phyloP scores from a whole-genome alignment of 2,329 filamentous ascomycete genomes.

The Alternaria rosae region DNA sequence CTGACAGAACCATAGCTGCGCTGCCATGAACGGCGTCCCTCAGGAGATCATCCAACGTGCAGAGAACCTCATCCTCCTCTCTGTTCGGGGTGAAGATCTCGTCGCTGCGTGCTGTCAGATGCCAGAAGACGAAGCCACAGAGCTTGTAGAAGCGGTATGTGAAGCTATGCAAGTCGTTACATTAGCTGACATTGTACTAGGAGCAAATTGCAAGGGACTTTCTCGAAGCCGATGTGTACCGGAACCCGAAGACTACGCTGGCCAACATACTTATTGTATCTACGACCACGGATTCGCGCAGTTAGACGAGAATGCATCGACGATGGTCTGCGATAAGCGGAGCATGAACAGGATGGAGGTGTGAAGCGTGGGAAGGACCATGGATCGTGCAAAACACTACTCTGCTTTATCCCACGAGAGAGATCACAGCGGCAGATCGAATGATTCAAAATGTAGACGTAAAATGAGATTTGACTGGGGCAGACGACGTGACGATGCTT shows the following conservation, averaged over 20 bases:
- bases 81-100: conserved; percentile 78
- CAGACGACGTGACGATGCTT: neutral
- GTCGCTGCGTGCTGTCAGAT: conserved; percentile 74
- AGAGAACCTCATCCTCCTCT: conserved; percentile 72
- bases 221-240: conserved; percentile 47
- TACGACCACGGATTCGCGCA: conserved; percentile 13
- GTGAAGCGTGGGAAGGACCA: no score
- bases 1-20: conserved; percentile 64
- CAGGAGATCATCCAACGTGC: conserved; percentile 75
- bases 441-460: neutral
- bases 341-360: neutral
- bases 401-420: no score
- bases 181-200: conserved; percentile 24
- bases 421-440: no score
- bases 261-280: conserved; percentile 46
- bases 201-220: conserved; percentile 56
- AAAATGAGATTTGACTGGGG: neutral
- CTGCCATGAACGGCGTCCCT: conserved; percentile 84
- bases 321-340: neutral
- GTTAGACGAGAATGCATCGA: neutral
- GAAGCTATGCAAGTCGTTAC: neutral
- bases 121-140: conserved; percentile 67
- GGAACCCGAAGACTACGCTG: conserved; percentile 46
- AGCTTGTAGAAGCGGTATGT: conserved; percentile 71
- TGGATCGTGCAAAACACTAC: no score